Percentiles rank a stretch among this genome's conserved stretches.
Conservation (phyloP, 176 grass and related monocot species). For the Zea mays region DNA sequence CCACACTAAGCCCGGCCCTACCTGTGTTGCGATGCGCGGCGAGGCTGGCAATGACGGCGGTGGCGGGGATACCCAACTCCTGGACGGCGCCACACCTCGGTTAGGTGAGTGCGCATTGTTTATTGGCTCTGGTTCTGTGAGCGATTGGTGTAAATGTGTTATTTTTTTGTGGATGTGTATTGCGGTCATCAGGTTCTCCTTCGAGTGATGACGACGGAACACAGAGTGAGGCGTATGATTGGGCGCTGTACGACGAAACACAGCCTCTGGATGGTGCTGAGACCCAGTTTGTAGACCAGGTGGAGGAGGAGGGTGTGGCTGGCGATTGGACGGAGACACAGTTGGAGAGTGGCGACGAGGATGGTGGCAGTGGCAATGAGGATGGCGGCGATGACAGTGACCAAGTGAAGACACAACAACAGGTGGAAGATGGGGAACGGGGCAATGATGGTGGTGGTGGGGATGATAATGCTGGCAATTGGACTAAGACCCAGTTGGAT, state of each 20-base stretch:
- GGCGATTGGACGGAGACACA: conserved; percentile 32
- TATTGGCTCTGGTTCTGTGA: neutral
- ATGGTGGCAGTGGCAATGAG: neutral
- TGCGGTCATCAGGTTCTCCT: conserved; percentile 41
- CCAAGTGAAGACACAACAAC: conserved; percentile 2
- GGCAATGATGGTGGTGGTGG: neutral
- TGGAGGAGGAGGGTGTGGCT: conserved; percentile 19
- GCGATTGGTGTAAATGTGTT: neutral
- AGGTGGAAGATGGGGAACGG: neutral
- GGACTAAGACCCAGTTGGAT: conserved; percentile 25
- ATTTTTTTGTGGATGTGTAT: neutral
- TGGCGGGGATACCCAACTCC: conserved; percentile 13
- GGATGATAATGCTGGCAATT: neutral
- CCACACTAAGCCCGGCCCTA: neutral
- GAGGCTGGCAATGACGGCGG: neutral
- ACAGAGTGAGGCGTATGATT: conserved; percentile 5
- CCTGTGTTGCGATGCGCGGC: conserved; percentile 22
- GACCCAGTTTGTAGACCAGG: conserved; percentile 34
- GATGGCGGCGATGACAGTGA: neutral
- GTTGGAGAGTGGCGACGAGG: conserved; percentile 35
- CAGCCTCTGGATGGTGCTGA: conserved; percentile 15
- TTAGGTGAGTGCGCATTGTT: conserved; percentile 28
- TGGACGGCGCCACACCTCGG: conserved; percentile 37
- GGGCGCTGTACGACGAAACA: conserved; percentile 14
- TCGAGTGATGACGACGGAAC: conserved; percentile 11